Evolutionary conservation across 2,329 filamentous ascomycete genomes (phyloP).

Genomic region (Cladosporium cucumerinum): DNA sequence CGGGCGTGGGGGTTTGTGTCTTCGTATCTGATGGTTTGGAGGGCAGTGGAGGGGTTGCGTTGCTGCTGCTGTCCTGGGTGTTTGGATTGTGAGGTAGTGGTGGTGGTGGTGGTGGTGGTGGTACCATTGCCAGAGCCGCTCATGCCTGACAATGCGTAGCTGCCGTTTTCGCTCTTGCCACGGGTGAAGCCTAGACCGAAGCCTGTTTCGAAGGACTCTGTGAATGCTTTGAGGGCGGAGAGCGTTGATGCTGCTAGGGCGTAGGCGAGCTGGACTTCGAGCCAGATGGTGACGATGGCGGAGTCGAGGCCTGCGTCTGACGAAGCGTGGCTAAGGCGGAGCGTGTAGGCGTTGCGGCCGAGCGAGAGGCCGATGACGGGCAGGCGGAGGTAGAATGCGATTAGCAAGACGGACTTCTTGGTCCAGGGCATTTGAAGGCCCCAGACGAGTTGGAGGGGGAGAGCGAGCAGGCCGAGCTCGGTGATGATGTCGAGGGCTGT

Average conservation of each 20-base stretch:
- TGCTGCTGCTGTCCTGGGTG: background rate
- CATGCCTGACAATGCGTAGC: constrained; percentile 26
- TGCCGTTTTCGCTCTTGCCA: constrained; percentile 26
- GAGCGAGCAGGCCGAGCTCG: constrained; percentile 32
- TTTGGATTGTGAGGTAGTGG: background rate
- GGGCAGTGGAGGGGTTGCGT: background rate
- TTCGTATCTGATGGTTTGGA: constrained; percentile 20
- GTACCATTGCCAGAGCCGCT: constrained; percentile 1
- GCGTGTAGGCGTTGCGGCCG: constrained; percentile 36
- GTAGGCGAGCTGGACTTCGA: constrained; percentile 40
- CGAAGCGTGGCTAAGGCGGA: constrained; percentile 24
- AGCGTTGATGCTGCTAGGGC: constrained; percentile 42
- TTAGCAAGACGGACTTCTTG: constrained; percentile 36
- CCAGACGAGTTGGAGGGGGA: constrained; percentile 37
- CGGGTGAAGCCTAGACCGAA: constrained; percentile 35
- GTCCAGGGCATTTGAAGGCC: constrained; percentile 36
- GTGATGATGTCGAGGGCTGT: constrained; percentile 40
- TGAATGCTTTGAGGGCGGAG: constrained; percentile 42
- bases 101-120: background rate
- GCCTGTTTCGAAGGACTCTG: constrained; percentile 41
- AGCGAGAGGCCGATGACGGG: constrained; percentile 34
- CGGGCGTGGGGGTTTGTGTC: constrained; percentile 15
- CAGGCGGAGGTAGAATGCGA: constrained; percentile 38
- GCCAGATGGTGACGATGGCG: constrained; percentile 35
- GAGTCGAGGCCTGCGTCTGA: constrained; percentile 34